Evolutionary conservation across 352 stramenopile species (phyloP).

Genomic region (Phytopythium helicoides): DNA sequence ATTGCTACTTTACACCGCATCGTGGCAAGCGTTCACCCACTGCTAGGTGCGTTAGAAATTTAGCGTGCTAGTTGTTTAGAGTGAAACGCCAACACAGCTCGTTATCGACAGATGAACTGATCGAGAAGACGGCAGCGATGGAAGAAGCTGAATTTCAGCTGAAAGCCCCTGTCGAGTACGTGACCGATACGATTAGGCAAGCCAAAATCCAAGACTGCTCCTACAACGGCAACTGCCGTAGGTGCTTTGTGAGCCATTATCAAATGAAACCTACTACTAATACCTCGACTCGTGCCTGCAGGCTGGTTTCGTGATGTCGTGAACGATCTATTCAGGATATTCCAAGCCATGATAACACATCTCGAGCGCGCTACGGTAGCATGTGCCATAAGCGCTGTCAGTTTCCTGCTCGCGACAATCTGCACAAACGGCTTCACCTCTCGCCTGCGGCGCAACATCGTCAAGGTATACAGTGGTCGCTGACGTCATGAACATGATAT

Average conservation of each 20-base stretch:
- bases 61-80: neutral
- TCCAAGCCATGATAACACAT: conserved; percentile 43
- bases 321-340: conserved; percentile 41
- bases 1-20: conserved; percentile 21
- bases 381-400: conserved; percentile 18
- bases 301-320: conserved; percentile 41
- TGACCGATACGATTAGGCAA: conserved; percentile 41
- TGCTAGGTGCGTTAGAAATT: conserved; percentile 20
- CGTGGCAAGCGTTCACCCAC: conserved; percentile 28
- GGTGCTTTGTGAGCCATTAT: too few relatives aligned
- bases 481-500: conserved; percentile 1
- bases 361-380: conserved; percentile 34
- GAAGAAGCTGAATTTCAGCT: conserved; percentile 57
- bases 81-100: neutral
- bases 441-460: conserved; percentile 42
- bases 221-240: conserved; percentile 59
- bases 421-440: conserved; percentile 39
- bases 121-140: conserved; percentile 39
- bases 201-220: conserved; percentile 62
- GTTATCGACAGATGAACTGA: conserved; percentile 23
- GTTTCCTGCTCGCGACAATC: conserved; percentile 30
- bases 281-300: conserved; percentile 10
- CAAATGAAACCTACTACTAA: too few relatives aligned
- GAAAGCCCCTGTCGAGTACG: conserved; percentile 56
- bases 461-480: conserved; percentile 52